Evolutionary conservation across 345 rosid genomes (phyloP).

Genomic region (Dipteronia sinensis): DNA sequence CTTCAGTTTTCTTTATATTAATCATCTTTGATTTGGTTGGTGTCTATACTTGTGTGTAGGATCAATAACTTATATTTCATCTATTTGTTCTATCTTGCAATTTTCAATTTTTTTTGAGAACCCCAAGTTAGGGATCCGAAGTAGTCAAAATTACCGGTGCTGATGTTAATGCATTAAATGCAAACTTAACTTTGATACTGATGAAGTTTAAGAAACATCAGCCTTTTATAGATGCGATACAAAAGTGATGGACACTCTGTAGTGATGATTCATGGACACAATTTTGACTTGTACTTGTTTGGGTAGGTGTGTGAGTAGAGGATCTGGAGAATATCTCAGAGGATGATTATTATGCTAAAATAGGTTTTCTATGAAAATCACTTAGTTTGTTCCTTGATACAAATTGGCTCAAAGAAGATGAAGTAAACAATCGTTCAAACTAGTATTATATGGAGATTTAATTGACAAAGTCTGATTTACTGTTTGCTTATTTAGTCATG

Average conservation of each 20-base stretch:
- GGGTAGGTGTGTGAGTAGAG: background rate
- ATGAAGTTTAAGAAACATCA: background rate
- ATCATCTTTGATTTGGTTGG: constrained; percentile 8
- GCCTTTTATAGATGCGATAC: background rate
- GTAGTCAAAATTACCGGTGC: constrained; percentile 1
- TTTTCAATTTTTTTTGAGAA: constrained; percentile 9
- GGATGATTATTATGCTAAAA: constrained; percentile 6
- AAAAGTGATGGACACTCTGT: background rate
- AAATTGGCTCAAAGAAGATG: background rate
- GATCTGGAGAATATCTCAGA: background rate
- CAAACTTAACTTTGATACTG: background rate
- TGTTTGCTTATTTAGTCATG: background rate
- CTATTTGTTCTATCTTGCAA: background rate
- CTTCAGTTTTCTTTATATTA: constrained; percentile 13
- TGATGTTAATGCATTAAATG: background rate
- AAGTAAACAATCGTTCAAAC: background rate
- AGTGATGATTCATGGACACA: background rate
- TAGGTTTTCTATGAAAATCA: background rate
- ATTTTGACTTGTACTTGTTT: background rate
- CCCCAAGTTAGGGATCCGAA: background rate
- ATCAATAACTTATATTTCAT: constrained; percentile 5
- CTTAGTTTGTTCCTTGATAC: background rate
- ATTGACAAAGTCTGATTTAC: background rate
- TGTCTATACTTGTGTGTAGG: constrained; percentile 10
- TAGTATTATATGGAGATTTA: background rate